Evolutionary conservation across 1,139 yeast genomes (phyloP).

Genomic region (Suhomyces kunorum): DNA sequence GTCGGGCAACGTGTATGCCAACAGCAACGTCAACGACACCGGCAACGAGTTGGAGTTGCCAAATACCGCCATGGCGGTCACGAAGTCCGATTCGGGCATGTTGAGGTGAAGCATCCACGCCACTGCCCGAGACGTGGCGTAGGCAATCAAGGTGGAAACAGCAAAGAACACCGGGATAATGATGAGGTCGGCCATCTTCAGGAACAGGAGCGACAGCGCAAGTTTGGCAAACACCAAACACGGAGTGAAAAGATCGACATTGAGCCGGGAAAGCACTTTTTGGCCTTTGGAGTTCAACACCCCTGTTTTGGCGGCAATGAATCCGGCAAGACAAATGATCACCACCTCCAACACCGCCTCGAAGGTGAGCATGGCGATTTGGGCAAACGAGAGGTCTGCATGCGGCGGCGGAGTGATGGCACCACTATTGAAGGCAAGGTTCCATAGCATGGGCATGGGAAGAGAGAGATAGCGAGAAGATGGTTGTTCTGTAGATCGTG

Average conservation of each 20-base stretch:
- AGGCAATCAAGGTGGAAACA: conserved; percentile 64
- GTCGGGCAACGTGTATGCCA: conserved; percentile 72
- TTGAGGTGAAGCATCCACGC: conserved; percentile 53
- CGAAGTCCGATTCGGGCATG: conserved; percentile 71
- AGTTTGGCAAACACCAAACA: conserved; percentile 79
- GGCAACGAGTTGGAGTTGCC: conserved; percentile 82
- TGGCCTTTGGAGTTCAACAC: conserved; percentile 62
- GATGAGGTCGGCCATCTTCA: conserved; percentile 67
- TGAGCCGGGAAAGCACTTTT: conserved; percentile 63
- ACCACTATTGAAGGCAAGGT: neutral
- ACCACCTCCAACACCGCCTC: conserved; percentile 82
- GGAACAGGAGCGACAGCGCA: conserved; percentile 69
- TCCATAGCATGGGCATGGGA: too few relatives aligned
- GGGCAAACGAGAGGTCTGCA: conserved; percentile 46
- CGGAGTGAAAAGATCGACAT: conserved; percentile 82
- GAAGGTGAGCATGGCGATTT: conserved; percentile 65
- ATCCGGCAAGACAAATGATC: conserved; percentile 70
- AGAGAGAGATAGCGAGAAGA: too few relatives aligned
- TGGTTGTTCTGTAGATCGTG: too few relatives aligned
- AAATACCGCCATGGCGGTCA: conserved; percentile 86
- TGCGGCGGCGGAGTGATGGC: conserved; percentile 1
- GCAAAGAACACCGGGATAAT: conserved; percentile 74
- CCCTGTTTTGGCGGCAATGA: conserved; percentile 63
- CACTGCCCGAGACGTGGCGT: conserved; percentile 51
- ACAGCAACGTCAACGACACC: conserved; percentile 70